These are phyloP conservation scores for Penicillium sp. DNA, from an alignment of 2,329 filamentous ascomycete species.

Conservation along the genomic window DNA sequence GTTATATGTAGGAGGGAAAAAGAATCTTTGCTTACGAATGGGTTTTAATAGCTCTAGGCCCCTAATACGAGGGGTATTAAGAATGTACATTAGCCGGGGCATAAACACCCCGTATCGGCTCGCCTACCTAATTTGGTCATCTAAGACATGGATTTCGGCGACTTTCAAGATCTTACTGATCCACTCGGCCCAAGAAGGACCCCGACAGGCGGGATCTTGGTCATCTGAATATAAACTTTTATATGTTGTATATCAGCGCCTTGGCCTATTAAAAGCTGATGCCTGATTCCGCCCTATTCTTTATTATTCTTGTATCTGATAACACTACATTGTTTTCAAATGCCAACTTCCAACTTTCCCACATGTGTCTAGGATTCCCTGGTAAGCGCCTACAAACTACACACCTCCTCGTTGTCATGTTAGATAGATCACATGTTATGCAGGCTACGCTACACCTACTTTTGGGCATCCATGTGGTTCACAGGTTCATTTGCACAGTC, in stretches of 20 bases:
- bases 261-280: no score
- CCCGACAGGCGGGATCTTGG: background rate
- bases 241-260: no score
- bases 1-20: background rate
- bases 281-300: no score
- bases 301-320: no score
- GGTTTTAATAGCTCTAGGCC: no score
- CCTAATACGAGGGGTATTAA: background rate
- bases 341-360: no score
- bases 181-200: background rate
- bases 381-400: background rate
- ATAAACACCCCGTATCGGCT: background rate
- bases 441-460: background rate
- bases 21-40: background rate
- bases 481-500: background rate
- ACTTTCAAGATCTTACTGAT: background rate
- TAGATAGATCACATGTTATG: background rate
- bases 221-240: no score
- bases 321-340: background rate
- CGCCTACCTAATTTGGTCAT: background rate
- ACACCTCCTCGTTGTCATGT: background rate
- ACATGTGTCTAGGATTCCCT: background rate
- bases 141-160: background rate
- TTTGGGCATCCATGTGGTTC: background rate
- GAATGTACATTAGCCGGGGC: background rate